Conservation (phyloP, 208 protist genomes). For the Wallacemonas rigidus region DNA sequence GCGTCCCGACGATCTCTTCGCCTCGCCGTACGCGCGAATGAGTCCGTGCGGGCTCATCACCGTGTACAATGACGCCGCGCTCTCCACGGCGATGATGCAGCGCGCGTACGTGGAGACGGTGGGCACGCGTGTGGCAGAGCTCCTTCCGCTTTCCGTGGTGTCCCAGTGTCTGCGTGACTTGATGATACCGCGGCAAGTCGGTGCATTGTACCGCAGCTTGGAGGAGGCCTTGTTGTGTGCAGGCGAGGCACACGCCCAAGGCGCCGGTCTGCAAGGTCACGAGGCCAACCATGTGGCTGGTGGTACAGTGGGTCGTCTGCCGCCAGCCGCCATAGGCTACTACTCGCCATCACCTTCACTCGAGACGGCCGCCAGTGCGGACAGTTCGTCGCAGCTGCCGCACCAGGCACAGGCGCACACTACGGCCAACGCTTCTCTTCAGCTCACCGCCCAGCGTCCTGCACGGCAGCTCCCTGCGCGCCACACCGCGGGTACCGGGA, state of each 20-base stretch:
- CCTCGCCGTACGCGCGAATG: constrained; percentile 44
- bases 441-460: neutral
- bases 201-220: constrained; percentile 67
- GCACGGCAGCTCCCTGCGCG: neutral
- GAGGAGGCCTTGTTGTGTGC: constrained; percentile 48
- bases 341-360: neutral
- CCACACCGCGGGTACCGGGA: neutral
- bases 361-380: neutral
- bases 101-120: constrained; percentile 52
- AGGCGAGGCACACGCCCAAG: constrained; percentile 18
- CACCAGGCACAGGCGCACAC: too few species aligned
- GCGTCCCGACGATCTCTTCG: constrained; percentile 18
- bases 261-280: constrained; percentile 23
- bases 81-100: constrained; percentile 48
- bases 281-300: neutral
- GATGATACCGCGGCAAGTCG: constrained; percentile 52
- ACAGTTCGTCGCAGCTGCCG: neutral
- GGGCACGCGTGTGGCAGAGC: constrained; percentile 42
- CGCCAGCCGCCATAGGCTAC: neutral
- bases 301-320: neutral
- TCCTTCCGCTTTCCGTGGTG: constrained; percentile 64
- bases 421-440: too few species aligned
- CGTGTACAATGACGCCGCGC: constrained; percentile 28
- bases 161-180: constrained; percentile 42
- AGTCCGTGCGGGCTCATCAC: constrained; percentile 70